phyloP scores from a whole-genome alignment of 345 rosid species.

The Ceriops zippeliana region DNA sequence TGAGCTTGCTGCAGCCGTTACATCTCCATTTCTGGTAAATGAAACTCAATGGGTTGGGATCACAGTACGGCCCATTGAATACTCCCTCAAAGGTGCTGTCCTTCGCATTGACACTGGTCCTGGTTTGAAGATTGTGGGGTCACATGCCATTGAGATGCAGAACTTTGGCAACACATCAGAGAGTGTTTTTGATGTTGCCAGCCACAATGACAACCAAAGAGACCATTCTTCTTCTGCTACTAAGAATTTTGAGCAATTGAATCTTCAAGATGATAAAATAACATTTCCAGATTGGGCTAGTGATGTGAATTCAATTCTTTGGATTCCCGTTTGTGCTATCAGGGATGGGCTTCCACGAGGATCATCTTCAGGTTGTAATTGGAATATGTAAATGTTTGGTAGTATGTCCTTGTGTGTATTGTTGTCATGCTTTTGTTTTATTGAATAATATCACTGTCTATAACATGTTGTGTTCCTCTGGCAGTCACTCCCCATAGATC shows the following conservation, averaged over 20 bases:
- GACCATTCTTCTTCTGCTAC: slow-evolving; percentile 34
- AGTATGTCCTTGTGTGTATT: slow-evolving; percentile 18
- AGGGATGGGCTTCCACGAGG: slow-evolving; percentile 81
- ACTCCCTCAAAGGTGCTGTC: slow-evolving; percentile 78
- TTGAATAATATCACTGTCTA: slow-evolving; percentile 10
- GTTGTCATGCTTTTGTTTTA: slow-evolving; percentile 6
- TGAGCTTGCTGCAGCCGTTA: slow-evolving; percentile 84
- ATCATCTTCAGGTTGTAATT: slow-evolving; percentile 71
- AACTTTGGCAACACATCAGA: slow-evolving; percentile 35
- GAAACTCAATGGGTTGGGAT: slow-evolving; percentile 96
- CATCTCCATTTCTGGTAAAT: slow-evolving; percentile 80
- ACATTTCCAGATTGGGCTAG: slow-evolving; percentile 94
- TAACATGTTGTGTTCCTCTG: slow-evolving; percentile 25
- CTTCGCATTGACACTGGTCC: slow-evolving; percentile 96
- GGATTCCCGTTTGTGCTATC: slow-evolving; percentile 83
- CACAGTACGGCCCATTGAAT: slow-evolving; percentile 65
- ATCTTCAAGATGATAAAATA: slow-evolving; percentile 58
- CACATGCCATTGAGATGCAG: slow-evolving; percentile 82
- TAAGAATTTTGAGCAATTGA: slow-evolving; percentile 52
- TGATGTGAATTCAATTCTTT: slow-evolving; percentile 58
- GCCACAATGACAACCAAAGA: slow-evolving; percentile 24
- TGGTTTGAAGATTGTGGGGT: slow-evolving; percentile 78
- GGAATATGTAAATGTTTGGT: slow-evolving; percentile 12
- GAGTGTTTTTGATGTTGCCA: slow-evolving; percentile 25
- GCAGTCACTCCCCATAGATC: slow-evolving; percentile 67